A percentile compares a stretch with the other conserved stretches of the same genome.
Evolutionary conservation across 495 filamentous ascomycete species (phyloP).

Genomic region (Hypoxylon fuscum): DNA sequence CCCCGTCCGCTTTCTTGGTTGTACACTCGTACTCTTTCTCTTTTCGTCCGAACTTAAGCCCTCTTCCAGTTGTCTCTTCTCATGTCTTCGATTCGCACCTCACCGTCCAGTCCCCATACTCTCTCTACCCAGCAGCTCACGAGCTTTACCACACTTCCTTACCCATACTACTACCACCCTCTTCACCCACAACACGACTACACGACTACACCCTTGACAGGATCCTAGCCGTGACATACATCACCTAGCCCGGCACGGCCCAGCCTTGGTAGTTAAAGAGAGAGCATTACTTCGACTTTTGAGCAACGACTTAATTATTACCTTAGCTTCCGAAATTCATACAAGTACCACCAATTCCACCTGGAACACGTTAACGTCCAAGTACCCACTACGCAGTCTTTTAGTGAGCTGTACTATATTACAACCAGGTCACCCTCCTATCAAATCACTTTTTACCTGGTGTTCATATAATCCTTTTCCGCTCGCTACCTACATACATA

Average conservation of each 20-base stretch:
- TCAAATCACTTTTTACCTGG: conserved; percentile 40
- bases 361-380: conserved; percentile 42
- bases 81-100: conserved; percentile 30
- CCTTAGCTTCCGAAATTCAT: conserved; percentile 20
- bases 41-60: conserved; percentile 39
- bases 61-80: conserved; percentile 13
- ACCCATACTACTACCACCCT: background rate
- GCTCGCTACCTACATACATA: conserved; percentile 31
- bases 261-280: conserved; percentile 19
- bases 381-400: conserved; percentile 43
- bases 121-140: conserved; percentile 2
- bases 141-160: conserved; percentile 5
- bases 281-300: conserved; percentile 8
- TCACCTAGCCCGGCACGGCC: conserved; percentile 20
- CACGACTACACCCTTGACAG: conserved; percentile 23
- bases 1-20: conserved; percentile 3
- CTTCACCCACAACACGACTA: conserved; percentile 8
- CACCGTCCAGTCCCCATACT: conserved; percentile 20
- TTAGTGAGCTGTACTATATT: conserved; percentile 45
- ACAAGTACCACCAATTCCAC: conserved; percentile 41
- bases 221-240: conserved; percentile 32
- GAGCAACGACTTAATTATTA: conserved; percentile 10
- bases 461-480: conserved; percentile 41
- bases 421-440: conserved; percentile 36
- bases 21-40: conserved; percentile 30